Evolutionary conservation across 2,329 filamentous ascomycete genomes (phyloP).

Genomic region (Cercospora zeae-maydis): DNA sequence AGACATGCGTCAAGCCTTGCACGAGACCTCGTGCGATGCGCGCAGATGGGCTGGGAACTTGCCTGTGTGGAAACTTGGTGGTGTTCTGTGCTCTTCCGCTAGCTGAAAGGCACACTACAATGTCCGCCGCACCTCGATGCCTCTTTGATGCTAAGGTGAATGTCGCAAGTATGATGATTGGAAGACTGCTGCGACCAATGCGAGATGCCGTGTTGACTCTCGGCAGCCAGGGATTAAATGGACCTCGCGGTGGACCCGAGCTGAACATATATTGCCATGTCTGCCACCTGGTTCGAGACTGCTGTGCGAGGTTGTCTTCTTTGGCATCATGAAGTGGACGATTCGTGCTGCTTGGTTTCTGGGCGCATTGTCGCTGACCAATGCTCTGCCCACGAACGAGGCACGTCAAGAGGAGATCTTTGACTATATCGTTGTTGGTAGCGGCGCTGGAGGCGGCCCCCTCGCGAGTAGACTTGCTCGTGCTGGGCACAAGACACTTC

Average conservation of each 20-base stretch:
- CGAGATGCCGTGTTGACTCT: not conserved
- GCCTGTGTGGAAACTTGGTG: not conserved
- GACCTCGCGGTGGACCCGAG: not conserved
- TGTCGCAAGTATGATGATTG: not conserved
- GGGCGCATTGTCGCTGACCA: not conserved
- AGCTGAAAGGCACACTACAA: not conserved
- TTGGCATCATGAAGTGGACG: not conserved
- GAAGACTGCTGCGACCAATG: not conserved
- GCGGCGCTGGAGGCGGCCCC: conserved; percentile 57
- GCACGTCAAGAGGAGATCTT: conserved; percentile 38
- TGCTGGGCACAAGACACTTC: conserved; percentile 56
- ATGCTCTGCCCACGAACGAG: not conserved
- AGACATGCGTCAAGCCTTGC: not conserved
- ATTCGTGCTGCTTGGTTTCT: not conserved
- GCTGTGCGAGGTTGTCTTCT: not conserved
- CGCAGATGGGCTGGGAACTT: not conserved
- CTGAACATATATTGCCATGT: not conserved
- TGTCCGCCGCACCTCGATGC: too few relatives aligned
- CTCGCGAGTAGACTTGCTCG: conserved; percentile 57
- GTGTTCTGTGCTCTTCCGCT: not conserved
- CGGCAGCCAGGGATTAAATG: not conserved
- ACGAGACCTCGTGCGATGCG: not conserved
- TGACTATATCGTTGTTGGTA: conserved; percentile 62
- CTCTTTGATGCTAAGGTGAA: not conserved
- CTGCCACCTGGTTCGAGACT: not conserved